These are phyloP conservation scores for Rhinocladiella similis DNA, from an alignment of 2,329 filamentous ascomycete genomes.

Conservation along the genomic window DNA sequence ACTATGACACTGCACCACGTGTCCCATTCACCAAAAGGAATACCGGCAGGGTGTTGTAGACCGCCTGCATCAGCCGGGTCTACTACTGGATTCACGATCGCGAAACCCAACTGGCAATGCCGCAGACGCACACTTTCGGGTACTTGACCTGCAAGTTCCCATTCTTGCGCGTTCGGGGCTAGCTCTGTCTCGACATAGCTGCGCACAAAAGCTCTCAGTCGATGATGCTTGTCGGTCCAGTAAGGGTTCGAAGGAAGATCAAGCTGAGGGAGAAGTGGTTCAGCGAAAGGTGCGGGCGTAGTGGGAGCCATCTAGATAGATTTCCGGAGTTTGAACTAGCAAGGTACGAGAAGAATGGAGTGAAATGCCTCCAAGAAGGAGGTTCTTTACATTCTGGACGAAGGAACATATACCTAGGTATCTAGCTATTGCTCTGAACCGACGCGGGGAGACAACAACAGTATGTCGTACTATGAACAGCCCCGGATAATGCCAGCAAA, in stretches of 20 bases:
- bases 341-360: not conserved
- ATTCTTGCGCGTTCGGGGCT: slow-evolving; percentile 63
- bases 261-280: slow-evolving; percentile 70
- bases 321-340: not conserved
- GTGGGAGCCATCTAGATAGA: slow-evolving; percentile 15
- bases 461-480: too few species aligned
- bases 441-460: too few species aligned
- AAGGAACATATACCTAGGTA: too few species aligned
- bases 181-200: slow-evolving; percentile 66
- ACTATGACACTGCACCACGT: slow-evolving; percentile 71
- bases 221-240: slow-evolving; percentile 64
- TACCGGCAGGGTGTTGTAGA: slow-evolving; percentile 65
- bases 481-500: not conserved
- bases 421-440: too few species aligned
- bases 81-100: slow-evolving; percentile 66
- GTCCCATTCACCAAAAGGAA: slow-evolving; percentile 73
- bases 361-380: not conserved
- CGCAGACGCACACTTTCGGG: slow-evolving; percentile 63
- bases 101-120: slow-evolving; percentile 67
- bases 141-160: slow-evolving; percentile 67
- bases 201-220: slow-evolving; percentile 68
- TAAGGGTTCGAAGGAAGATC: slow-evolving; percentile 68
- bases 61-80: slow-evolving; percentile 66
- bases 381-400: too few species aligned
- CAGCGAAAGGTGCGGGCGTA: slow-evolving; percentile 64